Base-by-base conservation (phyloP, 805 yeast genomes). In the Wickerhamiella dianesei region DNA sequence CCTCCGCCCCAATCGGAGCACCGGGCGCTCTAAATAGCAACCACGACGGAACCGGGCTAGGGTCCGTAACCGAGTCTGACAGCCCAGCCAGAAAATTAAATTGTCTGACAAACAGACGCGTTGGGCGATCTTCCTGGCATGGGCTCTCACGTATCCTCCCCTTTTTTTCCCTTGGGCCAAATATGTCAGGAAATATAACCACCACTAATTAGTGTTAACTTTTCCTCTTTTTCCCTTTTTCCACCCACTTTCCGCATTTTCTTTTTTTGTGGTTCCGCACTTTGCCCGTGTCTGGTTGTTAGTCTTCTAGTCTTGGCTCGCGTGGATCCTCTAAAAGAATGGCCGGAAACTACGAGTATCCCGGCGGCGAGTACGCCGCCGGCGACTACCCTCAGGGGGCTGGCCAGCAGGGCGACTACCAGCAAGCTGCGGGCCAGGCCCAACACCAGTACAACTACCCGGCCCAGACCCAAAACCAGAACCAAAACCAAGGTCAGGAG, bases 401-500 rank as follows among this genome's bases (percentile, higher is more conserved):
- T 29, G 14, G 35, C 35, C 35, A 29, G 35, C 13, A 29, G 9
- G 35, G 13, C 13, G 13, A 29, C 14, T 9, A 14, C 35, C 35
- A 29, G 16, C 19, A 13, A 8, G 40, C 19, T 17, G 19, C 16
- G 13, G 40, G 19, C 19, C 40, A 37, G 8, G 17, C 40, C 19
- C n/a, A 37, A 8, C 17, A 17, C 13, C 17, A n/a, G n/a, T n/a
- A n/a, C n/a, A n/a, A n/a, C n/a, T n/a, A n/a, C n/a, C n/a, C n/a
- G n/a, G n/a, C n/a, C n/a, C n/a, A n/a, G n/a, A n/a, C n/a, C n/a
- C n/a, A n/a, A n/a, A n/a, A 48, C 17, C 56, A 50, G 40, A 47
- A 49, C 25, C 55, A 50, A 36, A 55, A 51, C 32, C 57, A 56
- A 32, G 52, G 50, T 44, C 55, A 43, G 41, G 44, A 58, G 22